These are phyloP conservation scores for Cocos nucifera DNA, from an alignment of 176 grass and related monocot genomes.

Conservation along the genomic window DNA sequence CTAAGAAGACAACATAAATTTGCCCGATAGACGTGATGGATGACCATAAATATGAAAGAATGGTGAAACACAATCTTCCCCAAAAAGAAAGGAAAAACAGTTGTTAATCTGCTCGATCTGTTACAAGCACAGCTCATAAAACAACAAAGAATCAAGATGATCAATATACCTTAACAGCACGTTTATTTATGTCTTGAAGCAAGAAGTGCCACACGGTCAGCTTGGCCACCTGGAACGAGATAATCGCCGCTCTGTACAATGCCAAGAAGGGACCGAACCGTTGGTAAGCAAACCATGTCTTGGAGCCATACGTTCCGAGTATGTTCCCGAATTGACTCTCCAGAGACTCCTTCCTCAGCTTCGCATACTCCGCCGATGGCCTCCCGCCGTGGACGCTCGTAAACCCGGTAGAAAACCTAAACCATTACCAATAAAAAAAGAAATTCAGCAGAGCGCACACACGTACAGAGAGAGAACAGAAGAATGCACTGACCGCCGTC, in stretches of 20 bases:
- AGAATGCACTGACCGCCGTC: too few species aligned
- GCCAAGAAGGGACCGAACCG: conserved; percentile 82
- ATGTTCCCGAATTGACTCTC: conserved; percentile 75
- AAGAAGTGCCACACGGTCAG: conserved; percentile 76
- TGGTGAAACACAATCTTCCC: too few species aligned
- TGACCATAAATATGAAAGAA: too few species aligned
- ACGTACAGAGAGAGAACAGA: too few species aligned
- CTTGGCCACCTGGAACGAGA: conserved; percentile 82
- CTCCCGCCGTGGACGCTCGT: conserved; percentile 84
- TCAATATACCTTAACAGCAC: conserved; percentile 62
- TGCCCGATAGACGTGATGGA: too few species aligned
- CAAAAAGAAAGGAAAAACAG: too few species aligned
- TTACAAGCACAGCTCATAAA: too few species aligned
- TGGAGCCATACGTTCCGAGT: conserved; percentile 49
- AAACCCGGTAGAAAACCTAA: conserved; percentile 55
- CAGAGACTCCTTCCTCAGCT: conserved; percentile 73
- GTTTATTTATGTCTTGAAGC: conserved; percentile 41
- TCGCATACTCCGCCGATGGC: conserved; percentile 78
- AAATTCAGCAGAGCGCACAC: too few species aligned
- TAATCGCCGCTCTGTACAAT: conserved; percentile 68
- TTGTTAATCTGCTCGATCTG: too few species aligned
- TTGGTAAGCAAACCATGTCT: conserved; percentile 47
- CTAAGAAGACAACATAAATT: too few species aligned
- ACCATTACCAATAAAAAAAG: conserved; percentile 2
- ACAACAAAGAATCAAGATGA: not conserved